Conservation (phyloP, 495 filamentous ascomycete species). For the Immersiella caudata region DNA sequence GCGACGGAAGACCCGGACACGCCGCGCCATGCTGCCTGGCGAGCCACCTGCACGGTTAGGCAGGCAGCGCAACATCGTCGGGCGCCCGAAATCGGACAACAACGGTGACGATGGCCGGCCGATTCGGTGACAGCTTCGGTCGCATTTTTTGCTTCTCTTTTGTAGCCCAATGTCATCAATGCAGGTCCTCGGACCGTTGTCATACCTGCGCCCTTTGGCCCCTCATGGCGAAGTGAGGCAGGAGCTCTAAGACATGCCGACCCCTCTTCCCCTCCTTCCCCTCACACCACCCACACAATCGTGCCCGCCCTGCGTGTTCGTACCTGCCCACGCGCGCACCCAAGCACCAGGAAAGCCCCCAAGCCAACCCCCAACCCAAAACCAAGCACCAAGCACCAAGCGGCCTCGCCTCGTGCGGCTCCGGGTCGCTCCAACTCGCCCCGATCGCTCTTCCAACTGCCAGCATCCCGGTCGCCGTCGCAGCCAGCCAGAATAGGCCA, state of each 20-base stretch:
- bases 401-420: not conserved
- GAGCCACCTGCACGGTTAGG: not conserved
- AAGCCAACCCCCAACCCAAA: not conserved
- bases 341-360: too few species aligned
- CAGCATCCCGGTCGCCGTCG: not conserved
- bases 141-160: not conserved
- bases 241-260: not conserved
- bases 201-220: not conserved
- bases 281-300: not conserved
- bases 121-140: not conserved
- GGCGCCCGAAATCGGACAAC: not conserved
- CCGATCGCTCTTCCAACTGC: not conserved
- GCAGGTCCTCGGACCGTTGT: not conserved
- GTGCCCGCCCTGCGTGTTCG: not conserved
- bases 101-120: not conserved
- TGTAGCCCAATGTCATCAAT: not conserved
- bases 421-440: not conserved
- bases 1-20: conserved; percentile 9
- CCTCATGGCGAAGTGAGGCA: not conserved
- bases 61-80: not conserved
- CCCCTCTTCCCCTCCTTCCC: not conserved
- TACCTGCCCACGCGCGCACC: not conserved
- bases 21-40: not conserved
- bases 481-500: not conserved
- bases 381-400: not conserved